Conservation (phyloP, 129 eudicot species). For the Sambucus nigra region DNA sequence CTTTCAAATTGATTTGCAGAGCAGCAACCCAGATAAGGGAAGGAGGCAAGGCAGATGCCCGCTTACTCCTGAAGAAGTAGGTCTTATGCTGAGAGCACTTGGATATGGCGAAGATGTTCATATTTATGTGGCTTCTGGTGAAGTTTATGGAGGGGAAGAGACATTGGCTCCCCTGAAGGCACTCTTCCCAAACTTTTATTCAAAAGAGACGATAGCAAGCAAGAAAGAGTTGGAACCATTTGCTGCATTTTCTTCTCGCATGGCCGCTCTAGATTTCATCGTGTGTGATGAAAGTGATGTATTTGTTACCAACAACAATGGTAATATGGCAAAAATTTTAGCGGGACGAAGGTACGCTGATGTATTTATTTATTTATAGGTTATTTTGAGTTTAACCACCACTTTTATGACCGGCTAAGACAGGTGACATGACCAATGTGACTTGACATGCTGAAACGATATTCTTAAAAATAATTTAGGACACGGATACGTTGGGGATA, state of each 20-base stretch:
- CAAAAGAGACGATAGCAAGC: slow-evolving; percentile 68
- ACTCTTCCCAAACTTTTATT: slow-evolving; percentile 74
- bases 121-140: slow-evolving; percentile 85
- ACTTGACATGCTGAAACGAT: too few species aligned
- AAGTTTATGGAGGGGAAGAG: slow-evolving; percentile 82
- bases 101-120: slow-evolving; percentile 61
- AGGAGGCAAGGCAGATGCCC: slow-evolving; percentile 94
- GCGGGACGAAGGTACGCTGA: slow-evolving; percentile 79
- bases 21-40: slow-evolving; percentile 62
- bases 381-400: not conserved
- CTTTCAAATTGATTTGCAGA: slow-evolving; percentile 31
- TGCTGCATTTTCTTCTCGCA: slow-evolving; percentile 69
- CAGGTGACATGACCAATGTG: too few species aligned
- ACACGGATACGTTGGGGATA: too few species aligned
- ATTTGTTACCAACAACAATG: slow-evolving; percentile 80
- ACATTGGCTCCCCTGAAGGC: slow-evolving; percentile 79
- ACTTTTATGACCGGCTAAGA: too few species aligned
- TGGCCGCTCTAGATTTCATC: slow-evolving; percentile 91
- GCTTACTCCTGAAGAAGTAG: slow-evolving; percentile 91
- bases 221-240: slow-evolving; percentile 63
- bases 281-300: slow-evolving; percentile 83
- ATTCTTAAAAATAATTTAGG: too few species aligned
- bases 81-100: slow-evolving; percentile 83
- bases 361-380: not conserved
- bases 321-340: slow-evolving; percentile 83